phyloP scores from a whole-genome alignment of 2,329 filamentous ascomycete species.

The Microdochium nivale region DNA sequence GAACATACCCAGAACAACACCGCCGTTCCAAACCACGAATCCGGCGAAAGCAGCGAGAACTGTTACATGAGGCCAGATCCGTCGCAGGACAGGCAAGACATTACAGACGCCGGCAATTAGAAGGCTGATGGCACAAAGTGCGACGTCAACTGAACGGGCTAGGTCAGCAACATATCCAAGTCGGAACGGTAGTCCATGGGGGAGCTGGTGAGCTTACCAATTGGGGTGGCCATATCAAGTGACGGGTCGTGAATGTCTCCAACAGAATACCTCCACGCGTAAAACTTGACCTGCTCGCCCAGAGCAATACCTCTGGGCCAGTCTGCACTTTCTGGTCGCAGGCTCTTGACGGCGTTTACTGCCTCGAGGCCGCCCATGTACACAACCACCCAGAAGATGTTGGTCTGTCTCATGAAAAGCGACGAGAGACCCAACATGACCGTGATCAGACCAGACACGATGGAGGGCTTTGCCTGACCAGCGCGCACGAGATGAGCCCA shows the following conservation, averaged over 20 bases:
- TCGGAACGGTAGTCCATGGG: background rate
- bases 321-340: constrained; percentile 23
- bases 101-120: constrained; percentile 46
- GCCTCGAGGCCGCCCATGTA: constrained; percentile 59
- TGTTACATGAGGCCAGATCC: constrained; percentile 50
- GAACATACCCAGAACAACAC: constrained; percentile 75
- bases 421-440: constrained; percentile 54
- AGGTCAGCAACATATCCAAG: constrained; percentile 7
- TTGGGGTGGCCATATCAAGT: constrained; percentile 34
- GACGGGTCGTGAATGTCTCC: constrained; percentile 49
- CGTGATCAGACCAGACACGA: constrained; percentile 31
- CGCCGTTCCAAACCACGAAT: constrained; percentile 82
- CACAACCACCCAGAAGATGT: constrained; percentile 88
- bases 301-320: constrained; percentile 22
- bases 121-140: constrained; percentile 55
- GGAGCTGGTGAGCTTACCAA: constrained; percentile 31
- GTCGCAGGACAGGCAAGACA: constrained; percentile 31
- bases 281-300: constrained; percentile 26
- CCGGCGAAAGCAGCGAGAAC: constrained; percentile 59
- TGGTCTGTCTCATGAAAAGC: constrained; percentile 82
- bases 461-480: constrained; percentile 18
- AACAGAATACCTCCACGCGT: constrained; percentile 31
- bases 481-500: constrained; percentile 42
- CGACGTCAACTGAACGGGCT: constrained; percentile 32
- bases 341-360: constrained; percentile 39